Evolutionary conservation across 768 basidiomycete genomes (phyloP).

Genomic region (Dacryopinax spathularia): DNA sequence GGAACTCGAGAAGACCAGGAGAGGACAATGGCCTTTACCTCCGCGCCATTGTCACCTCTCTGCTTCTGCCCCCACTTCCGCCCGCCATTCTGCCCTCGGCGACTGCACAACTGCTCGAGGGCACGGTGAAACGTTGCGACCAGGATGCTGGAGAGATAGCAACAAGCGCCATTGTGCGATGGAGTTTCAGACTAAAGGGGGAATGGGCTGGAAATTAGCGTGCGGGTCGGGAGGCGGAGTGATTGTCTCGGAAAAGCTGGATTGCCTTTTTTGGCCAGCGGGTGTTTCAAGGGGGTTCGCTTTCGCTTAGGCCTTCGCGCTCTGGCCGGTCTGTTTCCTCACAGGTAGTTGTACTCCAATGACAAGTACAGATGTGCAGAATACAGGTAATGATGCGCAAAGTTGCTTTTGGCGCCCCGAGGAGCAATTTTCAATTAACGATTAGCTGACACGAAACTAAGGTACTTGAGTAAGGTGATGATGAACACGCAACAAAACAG

Average conservation of each 20-base stretch:
- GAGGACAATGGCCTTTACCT: background rate
- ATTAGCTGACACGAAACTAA: background rate
- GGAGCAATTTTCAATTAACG: background rate
- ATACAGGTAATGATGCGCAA: background rate
- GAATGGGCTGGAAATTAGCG: background rate
- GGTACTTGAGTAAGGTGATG: background rate
- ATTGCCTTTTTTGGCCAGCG: background rate
- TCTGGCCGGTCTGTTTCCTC: background rate
- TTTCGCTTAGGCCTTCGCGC: background rate
- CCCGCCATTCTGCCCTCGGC: background rate
- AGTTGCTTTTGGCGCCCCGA: background rate
- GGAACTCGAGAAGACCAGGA: background rate
- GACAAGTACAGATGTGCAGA: background rate
- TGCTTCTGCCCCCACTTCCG: background rate
- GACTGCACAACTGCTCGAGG: background rate
- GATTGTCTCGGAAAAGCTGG: background rate
- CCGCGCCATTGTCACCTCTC: background rate
- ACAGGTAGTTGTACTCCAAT: background rate
- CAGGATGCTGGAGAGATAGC: background rate
- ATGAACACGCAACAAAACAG: background rate
- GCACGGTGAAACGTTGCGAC: background rate
- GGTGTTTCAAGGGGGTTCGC: background rate
- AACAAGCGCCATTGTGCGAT: background rate
- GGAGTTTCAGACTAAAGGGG: background rate
- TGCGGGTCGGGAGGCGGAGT: background rate